A percentile compares a stretch with the other conserved stretches of the same genome.
Conservation (phyloP, 768 basidiomycete genomes). For the Filobasidium floriforme region DNA sequence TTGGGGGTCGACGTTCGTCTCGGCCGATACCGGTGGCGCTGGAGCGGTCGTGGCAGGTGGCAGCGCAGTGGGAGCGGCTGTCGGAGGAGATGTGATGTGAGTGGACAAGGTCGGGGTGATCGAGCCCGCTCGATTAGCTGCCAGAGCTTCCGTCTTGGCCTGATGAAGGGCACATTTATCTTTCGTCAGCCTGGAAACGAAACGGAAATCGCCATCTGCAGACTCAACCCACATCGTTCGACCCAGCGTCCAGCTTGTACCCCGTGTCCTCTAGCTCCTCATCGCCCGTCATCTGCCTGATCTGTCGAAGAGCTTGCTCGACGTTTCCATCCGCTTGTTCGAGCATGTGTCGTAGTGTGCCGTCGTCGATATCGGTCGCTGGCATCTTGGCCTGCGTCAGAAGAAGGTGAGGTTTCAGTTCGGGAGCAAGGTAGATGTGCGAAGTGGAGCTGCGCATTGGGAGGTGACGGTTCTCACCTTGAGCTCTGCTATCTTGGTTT, state of each 20-base stretch:
- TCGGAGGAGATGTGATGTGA: conserved; percentile 51
- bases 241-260: conserved; percentile 7
- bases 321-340: conserved; percentile 16
- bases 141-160: neutral
- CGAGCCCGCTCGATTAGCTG: neutral
- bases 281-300: conserved; percentile 1
- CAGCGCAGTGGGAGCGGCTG: neutral
- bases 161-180: neutral
- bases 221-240: neutral
- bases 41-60: conserved; percentile 2
- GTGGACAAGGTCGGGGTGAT: conserved; percentile 53
- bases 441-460: neutral
- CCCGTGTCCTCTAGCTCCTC: conserved; percentile 3
- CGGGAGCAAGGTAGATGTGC: neutral
- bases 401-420: neutral
- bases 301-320: conserved; percentile 9
- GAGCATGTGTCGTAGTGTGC: conserved; percentile 1
- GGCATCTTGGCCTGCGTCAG: neutral
- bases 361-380: conserved; percentile 9
- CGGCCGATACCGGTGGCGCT: neutral
- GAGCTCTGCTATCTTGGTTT: neutral
- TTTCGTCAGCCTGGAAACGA: no score
- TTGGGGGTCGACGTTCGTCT: conserved; percentile 6
- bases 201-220: neutral
- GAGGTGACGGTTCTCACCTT: neutral